Base-by-base conservation (phyloP, 495 filamentous ascomycete species). In the Staphylotrichum longicolle region DNA sequence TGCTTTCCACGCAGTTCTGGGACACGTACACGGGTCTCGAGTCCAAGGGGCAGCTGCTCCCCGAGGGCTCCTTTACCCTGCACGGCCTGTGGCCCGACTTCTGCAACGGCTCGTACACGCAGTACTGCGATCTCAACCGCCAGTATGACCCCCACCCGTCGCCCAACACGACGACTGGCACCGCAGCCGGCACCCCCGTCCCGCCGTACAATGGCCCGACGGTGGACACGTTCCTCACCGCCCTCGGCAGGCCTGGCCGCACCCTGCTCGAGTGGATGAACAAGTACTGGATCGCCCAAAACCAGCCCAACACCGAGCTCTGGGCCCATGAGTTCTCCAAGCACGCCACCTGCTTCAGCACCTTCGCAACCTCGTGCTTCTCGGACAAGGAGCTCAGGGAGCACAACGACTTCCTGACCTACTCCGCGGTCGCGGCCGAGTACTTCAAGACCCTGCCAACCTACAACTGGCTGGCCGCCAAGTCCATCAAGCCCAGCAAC, bases 241-340 rank as follows among this genome's bases (percentile, higher is more conserved):
- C 72, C 2, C 76, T 82, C 64, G 77, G 76, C 6, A 76, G 74
- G 47, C 63, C 68, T 20, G 81, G 51, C n/a, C 34, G 20, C 14
- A 81, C 67, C 32, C 68, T 84, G 0, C 68, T 82, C 3, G 72
- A 65, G 3, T 84, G 74, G 65, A 84, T 83, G 80, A 77, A 79
- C 57, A 77, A 77, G 51, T 78, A 71, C 72, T 82, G 78, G 80
- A 75, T 80, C 52, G 70, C 66, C 52, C 76, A 75, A 60, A 70
- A 65, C 62, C 61, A 68, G 12, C 49, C 75, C 3, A 83, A 76
- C 69, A 55, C 65, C 33, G 74, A 75, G 32, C 73, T 84, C 68
- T 84, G 81, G 81, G 80, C 66, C 45, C 80, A 83, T 69, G 81
- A 84, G 60, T 84, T 82, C 68, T 74, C 70, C 69, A 84, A 84